These are phyloP conservation scores for Verticillium dahliae DNA, from an alignment of 2,329 filamentous ascomycete genomes.

Conservation along the genomic window DNA sequence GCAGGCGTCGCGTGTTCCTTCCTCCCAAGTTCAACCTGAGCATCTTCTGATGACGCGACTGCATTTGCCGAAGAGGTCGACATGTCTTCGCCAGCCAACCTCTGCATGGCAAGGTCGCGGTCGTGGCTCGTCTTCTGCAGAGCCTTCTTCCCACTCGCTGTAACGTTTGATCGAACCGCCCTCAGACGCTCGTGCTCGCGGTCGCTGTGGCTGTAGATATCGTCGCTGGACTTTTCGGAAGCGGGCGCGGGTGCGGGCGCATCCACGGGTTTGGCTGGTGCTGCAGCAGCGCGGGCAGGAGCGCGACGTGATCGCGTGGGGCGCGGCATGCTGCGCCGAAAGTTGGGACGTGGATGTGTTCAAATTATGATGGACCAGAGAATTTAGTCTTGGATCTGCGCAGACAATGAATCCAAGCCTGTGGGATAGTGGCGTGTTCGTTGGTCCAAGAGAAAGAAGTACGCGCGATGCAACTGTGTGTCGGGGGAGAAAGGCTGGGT, in stretches of 20 bases:
- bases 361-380: too few relatives aligned
- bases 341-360: not conserved
- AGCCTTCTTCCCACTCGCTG: conserved; percentile 3
- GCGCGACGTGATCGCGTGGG: conserved; percentile 22
- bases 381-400: not conserved
- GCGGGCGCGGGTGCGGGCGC: not conserved
- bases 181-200: conserved; percentile 1
- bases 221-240: conserved; percentile 2
- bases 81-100: conserved; percentile 26
- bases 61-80: conserved; percentile 18
- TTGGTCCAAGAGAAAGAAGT: not conserved
- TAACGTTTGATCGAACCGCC: not conserved
- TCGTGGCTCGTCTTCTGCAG: conserved; percentile 17
- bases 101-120: conserved; percentile 29
- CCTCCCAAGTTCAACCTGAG: conserved; percentile 28
- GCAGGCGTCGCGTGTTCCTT: conserved; percentile 25
- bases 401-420: not conserved
- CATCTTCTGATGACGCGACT: conserved; percentile 15
- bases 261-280: conserved; percentile 5
- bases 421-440: not conserved
- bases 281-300: conserved; percentile 11
- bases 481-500: not conserved
- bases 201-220: conserved; percentile 4
- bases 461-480: not conserved
- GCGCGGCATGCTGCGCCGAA: conserved; percentile 18